Percentiles rank a stretch among this genome's conserved stretches.
Conservation (phyloP, 1,284 basidiomycete species). For the Pseudozyma flocculosa region DNA sequence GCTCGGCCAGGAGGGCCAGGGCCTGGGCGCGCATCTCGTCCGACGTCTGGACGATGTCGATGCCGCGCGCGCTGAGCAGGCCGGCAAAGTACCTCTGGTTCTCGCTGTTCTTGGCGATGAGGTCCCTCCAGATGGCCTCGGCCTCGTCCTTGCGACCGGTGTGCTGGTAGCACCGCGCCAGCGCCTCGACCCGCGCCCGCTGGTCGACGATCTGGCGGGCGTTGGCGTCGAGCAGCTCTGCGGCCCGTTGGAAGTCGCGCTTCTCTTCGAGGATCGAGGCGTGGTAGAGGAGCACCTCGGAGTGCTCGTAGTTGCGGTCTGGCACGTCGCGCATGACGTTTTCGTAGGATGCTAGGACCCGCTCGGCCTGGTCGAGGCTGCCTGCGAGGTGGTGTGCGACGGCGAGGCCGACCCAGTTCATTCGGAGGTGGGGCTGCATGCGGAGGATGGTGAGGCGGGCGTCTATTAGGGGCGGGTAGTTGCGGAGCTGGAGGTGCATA, state of each 20-base stretch:
- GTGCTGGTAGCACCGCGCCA: slow-evolving; percentile 63
- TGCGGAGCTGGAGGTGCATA: slow-evolving; percentile 84
- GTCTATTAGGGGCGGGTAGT: slow-evolving; percentile 77
- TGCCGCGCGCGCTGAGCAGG: slow-evolving; percentile 69
- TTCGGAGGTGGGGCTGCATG: slow-evolving; percentile 77
- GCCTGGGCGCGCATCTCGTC: slow-evolving; percentile 1
- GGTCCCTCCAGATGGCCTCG: slow-evolving; percentile 72
- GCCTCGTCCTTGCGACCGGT: slow-evolving; percentile 69
- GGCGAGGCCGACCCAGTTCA: slow-evolving; percentile 87
- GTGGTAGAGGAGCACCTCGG: slow-evolving; percentile 81
- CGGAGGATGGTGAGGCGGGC: slow-evolving; percentile 78
- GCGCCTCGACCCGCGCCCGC: slow-evolving; percentile 20
- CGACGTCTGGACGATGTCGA: slow-evolving; percentile 62
- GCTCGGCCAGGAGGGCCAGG: slow-evolving; percentile 21
- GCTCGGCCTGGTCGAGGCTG: slow-evolving; percentile 71
- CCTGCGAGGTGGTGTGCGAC: slow-evolving; percentile 84
- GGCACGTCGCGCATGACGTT: slow-evolving; percentile 47
- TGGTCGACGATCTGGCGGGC: slow-evolving; percentile 56
- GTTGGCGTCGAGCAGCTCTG: slow-evolving; percentile 42
- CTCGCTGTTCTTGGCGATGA: slow-evolving; percentile 85
- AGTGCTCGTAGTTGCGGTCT: slow-evolving; percentile 66
- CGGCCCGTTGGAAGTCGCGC: slow-evolving; percentile 62
- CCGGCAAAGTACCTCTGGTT: slow-evolving; percentile 77
- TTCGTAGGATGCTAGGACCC: slow-evolving; percentile 69
- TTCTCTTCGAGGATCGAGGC: slow-evolving; percentile 75